These are phyloP conservation scores for Penicillium sp. DNA, from an alignment of 2,329 filamentous ascomycete genomes.

Conservation along the genomic window DNA sequence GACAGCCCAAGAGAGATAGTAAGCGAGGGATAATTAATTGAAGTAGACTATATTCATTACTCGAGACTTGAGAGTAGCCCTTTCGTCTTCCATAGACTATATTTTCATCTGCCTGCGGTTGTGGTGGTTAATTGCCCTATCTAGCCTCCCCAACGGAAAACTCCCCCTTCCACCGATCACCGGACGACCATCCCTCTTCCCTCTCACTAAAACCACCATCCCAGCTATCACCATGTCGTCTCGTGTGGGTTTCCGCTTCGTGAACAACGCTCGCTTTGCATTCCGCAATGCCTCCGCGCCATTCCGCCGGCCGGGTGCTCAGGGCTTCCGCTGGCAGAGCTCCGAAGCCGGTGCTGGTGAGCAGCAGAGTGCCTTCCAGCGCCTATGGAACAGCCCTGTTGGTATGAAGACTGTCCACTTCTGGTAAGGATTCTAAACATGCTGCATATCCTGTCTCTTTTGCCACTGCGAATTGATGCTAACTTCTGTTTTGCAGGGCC, in stretches of 20 bases:
- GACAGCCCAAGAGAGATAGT: background rate
- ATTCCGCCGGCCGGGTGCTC: slow-evolving; percentile 53
- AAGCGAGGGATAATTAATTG: background rate
- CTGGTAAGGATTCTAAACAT: slow-evolving; percentile 60
- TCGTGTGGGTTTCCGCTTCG: slow-evolving; percentile 59
- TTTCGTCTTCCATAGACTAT: background rate
- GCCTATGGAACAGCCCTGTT: slow-evolving; percentile 79
- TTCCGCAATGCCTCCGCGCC: slow-evolving; percentile 56
- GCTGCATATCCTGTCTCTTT: background rate
- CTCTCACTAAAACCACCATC: slow-evolving; percentile 18
- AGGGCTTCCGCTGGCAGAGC: slow-evolving; percentile 68
- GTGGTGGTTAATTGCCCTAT: slow-evolving; percentile 12
- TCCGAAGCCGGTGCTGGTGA: slow-evolving; percentile 54
- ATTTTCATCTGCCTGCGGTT: background rate
- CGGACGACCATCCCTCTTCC: slow-evolving; percentile 23
- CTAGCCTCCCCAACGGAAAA: slow-evolving; percentile 18
- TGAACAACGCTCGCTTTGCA: slow-evolving; percentile 51
- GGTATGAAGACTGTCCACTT: slow-evolving; percentile 96
- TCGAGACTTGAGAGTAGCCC: background rate
- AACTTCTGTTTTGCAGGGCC: slow-evolving; percentile 59
- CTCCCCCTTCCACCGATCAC: slow-evolving; percentile 21
- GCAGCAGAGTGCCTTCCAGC: slow-evolving; percentile 61
- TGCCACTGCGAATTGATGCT: slow-evolving; percentile 7
- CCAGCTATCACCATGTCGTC: slow-evolving; percentile 47
- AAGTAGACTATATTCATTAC: background rate